phyloP scores from a whole-genome alignment of 2,329 filamentous ascomycete genomes.

The Penicillium sp. region DNA sequence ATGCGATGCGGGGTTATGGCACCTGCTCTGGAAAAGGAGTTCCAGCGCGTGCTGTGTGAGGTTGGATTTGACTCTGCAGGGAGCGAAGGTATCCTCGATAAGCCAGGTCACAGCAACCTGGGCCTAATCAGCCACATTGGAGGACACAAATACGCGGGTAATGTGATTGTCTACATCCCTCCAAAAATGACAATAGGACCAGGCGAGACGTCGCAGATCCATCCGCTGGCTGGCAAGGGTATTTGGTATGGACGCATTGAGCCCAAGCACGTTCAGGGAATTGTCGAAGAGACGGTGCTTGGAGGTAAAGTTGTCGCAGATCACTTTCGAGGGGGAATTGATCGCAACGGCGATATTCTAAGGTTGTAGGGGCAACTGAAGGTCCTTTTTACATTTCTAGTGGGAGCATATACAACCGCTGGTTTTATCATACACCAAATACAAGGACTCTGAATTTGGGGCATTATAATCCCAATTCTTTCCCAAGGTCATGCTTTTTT shows the following conservation, averaged over 20 bases:
- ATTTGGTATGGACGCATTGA: constrained; percentile 83
- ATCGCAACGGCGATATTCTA: constrained; percentile 64
- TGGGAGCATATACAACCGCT: background rate
- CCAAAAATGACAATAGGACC: constrained; percentile 24
- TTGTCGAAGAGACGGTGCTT: constrained; percentile 79
- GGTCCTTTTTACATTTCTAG: background rate
- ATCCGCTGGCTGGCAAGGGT: constrained; percentile 37
- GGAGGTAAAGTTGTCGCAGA: constrained; percentile 78
- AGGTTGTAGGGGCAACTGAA: constrained; percentile 42
- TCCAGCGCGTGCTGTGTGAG: constrained; percentile 44
- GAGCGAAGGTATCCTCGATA: constrained; percentile 23
- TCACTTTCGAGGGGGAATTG: constrained; percentile 82
- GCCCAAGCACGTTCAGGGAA: constrained; percentile 83
- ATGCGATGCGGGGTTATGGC: constrained; percentile 74
- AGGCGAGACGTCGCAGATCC: constrained; percentile 10
- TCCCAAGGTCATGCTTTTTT: no score
- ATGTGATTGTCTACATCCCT: constrained; percentile 74
- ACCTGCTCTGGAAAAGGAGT: constrained; percentile 65
- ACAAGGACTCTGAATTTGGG: no score
- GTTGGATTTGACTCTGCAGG: constrained; percentile 26
- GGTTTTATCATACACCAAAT: no score
- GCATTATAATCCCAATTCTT: no score
- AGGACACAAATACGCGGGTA: constrained; percentile 91
- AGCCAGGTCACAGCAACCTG: constrained; percentile 32
- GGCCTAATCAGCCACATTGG: constrained; percentile 72